Evolutionary conservation across 2,329 filamentous ascomycete species (phyloP), one percentile per base, ranked within the genome.

Genomic region (Lachnellula subtilissima): DNA sequence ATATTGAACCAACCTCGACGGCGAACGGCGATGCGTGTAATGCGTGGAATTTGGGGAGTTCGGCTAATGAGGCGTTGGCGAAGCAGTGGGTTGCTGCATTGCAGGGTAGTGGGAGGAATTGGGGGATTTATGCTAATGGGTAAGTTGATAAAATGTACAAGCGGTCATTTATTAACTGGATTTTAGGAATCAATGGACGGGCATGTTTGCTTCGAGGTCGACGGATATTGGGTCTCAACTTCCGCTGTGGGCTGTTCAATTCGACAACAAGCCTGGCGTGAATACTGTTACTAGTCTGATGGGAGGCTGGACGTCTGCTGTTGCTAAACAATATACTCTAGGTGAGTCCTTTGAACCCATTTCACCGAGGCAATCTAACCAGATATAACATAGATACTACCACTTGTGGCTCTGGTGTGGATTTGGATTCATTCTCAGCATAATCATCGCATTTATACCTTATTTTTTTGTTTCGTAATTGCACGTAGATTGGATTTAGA

Each of bases 111-210:
- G 59, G 57, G 4, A 52, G 51, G 14, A 58, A 53, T 1, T 66
- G 64, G 64, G 64, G 64, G 4, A 61, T 66, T 35, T 66, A 66
- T 61, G 64, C 61, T 4, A 66, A 66, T 55, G 60, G 54, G 63
- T 65, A 39, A 59, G 62, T 43, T 14, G 23, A 40, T 17, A 11
- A n/a, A 6, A 4, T 9, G 12, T 28, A 35, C 12, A 25, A 28
- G 28, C 8, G 28, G 28, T 3, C 28, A 2, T 28, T 28, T 28
- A 9, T 28, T 28, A 9, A 28, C 22, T 55, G 19, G 32, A 15
- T 28, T 37, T 17, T 50, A 65, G 64, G 7, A 64, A 64, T 51
- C 62, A 66, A 60, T 66, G 64, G 64, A 61, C 57, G 2, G 42
- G 48, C 0, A 66, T 66, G 58, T 66, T 66, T 39, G 50, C 59